Evolutionary conservation across 2,329 filamentous ascomycete species (phyloP).

Genomic region (Calonectria leucothoes): DNA sequence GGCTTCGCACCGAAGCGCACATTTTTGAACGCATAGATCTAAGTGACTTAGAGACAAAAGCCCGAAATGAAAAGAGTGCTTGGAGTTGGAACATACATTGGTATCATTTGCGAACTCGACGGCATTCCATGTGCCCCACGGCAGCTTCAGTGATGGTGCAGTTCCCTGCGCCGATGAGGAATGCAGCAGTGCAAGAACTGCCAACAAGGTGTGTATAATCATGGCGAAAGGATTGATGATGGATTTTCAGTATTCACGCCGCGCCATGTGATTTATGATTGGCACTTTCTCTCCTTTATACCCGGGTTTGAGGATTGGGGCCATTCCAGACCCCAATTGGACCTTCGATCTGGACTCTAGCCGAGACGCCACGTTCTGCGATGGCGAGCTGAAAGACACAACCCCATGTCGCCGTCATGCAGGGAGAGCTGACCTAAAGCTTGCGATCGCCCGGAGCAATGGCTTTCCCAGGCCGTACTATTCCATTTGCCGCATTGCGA

Average conservation of each 20-base stretch:
- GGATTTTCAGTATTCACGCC: background rate
- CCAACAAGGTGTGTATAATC: background rate
- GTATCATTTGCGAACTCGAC: background rate
- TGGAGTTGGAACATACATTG: background rate
- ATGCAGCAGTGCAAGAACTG: background rate
- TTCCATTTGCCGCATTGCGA: too few relatives aligned
- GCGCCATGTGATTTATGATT: background rate
- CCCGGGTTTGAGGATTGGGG: background rate
- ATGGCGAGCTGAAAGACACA: background rate
- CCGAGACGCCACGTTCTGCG: background rate
- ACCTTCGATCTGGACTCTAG: background rate
- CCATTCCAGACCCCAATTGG: background rate
- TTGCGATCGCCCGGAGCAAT: background rate
- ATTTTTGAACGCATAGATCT: conserved; percentile 15
- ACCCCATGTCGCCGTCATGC: background rate
- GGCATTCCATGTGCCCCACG: background rate
- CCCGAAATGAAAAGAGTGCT: background rate
- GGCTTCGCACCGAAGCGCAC: conserved; percentile 16
- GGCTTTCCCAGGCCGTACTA: too few relatives aligned
- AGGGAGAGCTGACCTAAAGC: background rate
- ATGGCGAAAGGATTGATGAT: background rate
- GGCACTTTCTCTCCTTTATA: background rate
- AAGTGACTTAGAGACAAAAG: background rate
- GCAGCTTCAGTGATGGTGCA: background rate
- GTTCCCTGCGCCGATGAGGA: background rate